A percentile compares a stretch with the other conserved stretches of the same genome.
These are phyloP conservation scores for Podaxis sp. DNA, from an alignment of 768 basidiomycete genomes.

Conservation along the genomic window DNA sequence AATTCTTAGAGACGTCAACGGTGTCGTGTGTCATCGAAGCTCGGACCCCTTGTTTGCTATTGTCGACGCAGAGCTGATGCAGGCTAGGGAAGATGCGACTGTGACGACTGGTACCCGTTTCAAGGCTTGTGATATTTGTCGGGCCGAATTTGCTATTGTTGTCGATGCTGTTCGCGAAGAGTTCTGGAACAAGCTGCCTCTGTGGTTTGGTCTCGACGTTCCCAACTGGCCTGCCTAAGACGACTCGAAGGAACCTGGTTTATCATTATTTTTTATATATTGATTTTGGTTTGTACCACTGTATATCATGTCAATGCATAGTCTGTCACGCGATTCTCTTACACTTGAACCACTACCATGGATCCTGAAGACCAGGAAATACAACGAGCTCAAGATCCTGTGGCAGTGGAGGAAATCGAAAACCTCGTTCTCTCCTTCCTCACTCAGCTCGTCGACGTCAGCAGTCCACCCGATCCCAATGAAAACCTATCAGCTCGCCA, in stretches of 20 bases:
- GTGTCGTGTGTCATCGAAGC: constrained; percentile 61
- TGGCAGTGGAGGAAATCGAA: constrained; percentile 24
- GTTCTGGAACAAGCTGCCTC: constrained; percentile 63
- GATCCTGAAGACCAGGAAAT: neutral
- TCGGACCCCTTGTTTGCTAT: constrained; percentile 74
- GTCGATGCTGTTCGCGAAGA: constrained; percentile 62
- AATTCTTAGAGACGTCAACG: constrained; percentile 72
- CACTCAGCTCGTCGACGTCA: constrained; percentile 30
- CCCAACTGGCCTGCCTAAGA: constrained; percentile 25
- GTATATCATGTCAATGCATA: neutral
- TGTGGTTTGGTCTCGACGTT: constrained; percentile 62
- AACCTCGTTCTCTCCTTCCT: constrained; percentile 36
- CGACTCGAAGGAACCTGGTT: neutral
- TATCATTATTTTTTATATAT: constrained; percentile 6
- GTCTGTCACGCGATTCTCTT: neutral
- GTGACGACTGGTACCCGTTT: constrained; percentile 43
- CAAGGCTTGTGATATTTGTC: constrained; percentile 65
- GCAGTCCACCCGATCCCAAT: constrained; percentile 11
- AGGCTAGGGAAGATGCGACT: constrained; percentile 49
- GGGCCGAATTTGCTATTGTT: constrained; percentile 57
- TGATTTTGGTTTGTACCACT: constrained; percentile 3
- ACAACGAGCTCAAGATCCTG: neutral
- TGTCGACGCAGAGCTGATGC: constrained; percentile 65
- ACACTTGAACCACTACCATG: neutral
- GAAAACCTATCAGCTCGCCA: constrained; percentile 8